A percentile compares a stretch with the other conserved stretches of the same genome.
Conservation (phyloP, 1,284 basidiomycete genomes). For the Apiotrichum akiyoshidainum region DNA sequence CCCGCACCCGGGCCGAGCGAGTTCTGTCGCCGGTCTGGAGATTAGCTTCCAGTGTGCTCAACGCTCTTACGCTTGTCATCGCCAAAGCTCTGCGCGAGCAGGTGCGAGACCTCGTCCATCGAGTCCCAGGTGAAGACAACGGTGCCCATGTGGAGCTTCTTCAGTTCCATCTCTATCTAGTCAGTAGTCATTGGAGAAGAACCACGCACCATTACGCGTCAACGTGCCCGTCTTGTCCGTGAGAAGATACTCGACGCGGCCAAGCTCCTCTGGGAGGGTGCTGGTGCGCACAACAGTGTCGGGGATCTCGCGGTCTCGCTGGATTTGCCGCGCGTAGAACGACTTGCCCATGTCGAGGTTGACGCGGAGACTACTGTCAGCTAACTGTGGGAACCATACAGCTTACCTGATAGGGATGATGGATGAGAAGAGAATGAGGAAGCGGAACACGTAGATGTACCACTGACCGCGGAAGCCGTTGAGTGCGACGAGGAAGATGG, state of each 20-base stretch:
- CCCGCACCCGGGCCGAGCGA: slow-evolving; percentile 53
- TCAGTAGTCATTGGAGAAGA: slow-evolving; percentile 1
- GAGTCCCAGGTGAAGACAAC: slow-evolving; percentile 95
- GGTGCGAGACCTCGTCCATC: slow-evolving; percentile 95
- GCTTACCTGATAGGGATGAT: slow-evolving; percentile 97
- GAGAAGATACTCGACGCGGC: slow-evolving; percentile 90
- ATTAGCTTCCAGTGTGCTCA: neutral
- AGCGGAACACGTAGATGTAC: slow-evolving; percentile 95
- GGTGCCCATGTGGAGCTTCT: slow-evolving; percentile 97
- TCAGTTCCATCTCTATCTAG: slow-evolving; percentile 91
- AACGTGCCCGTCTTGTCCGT: slow-evolving; percentile 98
- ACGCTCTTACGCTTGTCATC: slow-evolving; percentile 37
- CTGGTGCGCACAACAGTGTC: slow-evolving; percentile 94
- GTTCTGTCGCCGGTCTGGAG: slow-evolving; percentile 29
- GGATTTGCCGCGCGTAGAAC: slow-evolving; percentile 92
- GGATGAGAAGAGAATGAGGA: slow-evolving; percentile 95
- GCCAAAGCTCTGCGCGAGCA: slow-evolving; percentile 77
- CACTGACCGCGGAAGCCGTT: slow-evolving; percentile 95
- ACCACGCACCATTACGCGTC: slow-evolving; percentile 81
- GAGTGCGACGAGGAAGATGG: slow-evolving; percentile 84
- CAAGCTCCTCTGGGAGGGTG: slow-evolving; percentile 94
- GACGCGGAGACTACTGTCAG: slow-evolving; percentile 72
- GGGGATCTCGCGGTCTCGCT: slow-evolving; percentile 88
- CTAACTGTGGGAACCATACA: too few species aligned
- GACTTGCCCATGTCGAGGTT: slow-evolving; percentile 99